Base-by-base conservation (phyloP, 208 protist species). In the Acanthamoeba sp. region DNA sequence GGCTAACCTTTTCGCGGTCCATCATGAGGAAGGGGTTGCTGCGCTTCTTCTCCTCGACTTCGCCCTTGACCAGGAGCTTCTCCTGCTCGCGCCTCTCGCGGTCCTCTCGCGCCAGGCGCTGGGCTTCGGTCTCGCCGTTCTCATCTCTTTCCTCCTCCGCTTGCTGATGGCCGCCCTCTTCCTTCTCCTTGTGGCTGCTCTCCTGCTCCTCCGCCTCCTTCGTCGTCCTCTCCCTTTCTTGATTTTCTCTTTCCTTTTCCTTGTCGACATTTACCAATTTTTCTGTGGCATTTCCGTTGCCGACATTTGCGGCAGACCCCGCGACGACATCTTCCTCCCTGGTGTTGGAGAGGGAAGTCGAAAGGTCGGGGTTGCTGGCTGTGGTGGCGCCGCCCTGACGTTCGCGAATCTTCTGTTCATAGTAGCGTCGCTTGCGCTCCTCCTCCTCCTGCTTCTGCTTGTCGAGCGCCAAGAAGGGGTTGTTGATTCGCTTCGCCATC, bases 391-490 rank as follows among this genome's bases (percentile, higher is more conserved):
- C 40, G 22, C 76, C 76, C 20, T 64, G n/a, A 27, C 66, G 57
- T 36, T 93, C 50, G 10, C 45, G 34, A 32, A 93, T 48, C 42
- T 57, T 45, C 38, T 93, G 42, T 55, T 93, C 88, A 18, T 80
- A 80, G n/a, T 80, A 78, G 18, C 66, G 57, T 32, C 88, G 57
- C 40, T 80, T 80, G 64, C 36, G 27, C 62, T 93, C 88, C 62
- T 93, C 88, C 36, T 93, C 88, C 38, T 93, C 88, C 34, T 93
- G 88, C 34, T 93, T 93, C 59, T 93, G 82, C 62, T 93, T 93
- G 62, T 93, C 88, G 14, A 93, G 36, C 1, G 91, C 62, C 55
- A 93, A 29, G 45, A 93, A 93, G 20, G 88, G 88, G 42, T 93
- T 93, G 88, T 93, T 93, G 20, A 93, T 16, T 18, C 88, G 20